phyloP scores from a whole-genome alignment of 345 rosid genomes.

The Lenwebbia sp. region DNA sequence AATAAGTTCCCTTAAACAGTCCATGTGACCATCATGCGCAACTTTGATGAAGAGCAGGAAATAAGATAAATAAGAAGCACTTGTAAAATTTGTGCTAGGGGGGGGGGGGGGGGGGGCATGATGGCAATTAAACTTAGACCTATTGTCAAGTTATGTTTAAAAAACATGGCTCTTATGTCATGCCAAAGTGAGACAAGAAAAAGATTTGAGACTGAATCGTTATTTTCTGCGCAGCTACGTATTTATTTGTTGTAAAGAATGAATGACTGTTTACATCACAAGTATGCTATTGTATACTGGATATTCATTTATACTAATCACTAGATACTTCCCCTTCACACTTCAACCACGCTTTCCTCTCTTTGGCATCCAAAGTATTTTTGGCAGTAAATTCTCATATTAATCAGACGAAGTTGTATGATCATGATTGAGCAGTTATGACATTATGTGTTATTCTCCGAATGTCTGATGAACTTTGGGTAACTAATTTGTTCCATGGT shows the following conservation, averaged over 20 bases:
- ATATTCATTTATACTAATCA: neutral
- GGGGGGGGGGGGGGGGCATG: neutral
- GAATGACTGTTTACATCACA: neutral
- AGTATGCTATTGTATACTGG: neutral
- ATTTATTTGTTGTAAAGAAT: neutral
- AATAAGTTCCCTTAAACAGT: neutral
- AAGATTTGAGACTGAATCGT: neutral
- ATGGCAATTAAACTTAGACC: neutral
- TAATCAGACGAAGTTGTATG: neutral
- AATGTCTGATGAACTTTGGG: neutral
- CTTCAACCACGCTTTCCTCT: neutral
- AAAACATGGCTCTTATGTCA: neutral
- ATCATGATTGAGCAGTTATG: neutral
- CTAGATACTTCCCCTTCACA: neutral
- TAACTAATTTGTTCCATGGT: neutral
- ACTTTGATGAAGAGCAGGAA: neutral
- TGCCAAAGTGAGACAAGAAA: neutral
- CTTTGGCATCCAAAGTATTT: neutral
- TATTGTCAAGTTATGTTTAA: neutral
- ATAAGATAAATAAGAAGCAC: neutral
- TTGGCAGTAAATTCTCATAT: neutral
- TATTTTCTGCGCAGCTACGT: neutral
- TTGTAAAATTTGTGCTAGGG: neutral
- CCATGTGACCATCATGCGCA: neutral
- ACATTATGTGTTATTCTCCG: neutral